Base-by-base conservation (phyloP, 495 filamentous ascomycete species). In the Aspergillus olivimuriae region DNA sequence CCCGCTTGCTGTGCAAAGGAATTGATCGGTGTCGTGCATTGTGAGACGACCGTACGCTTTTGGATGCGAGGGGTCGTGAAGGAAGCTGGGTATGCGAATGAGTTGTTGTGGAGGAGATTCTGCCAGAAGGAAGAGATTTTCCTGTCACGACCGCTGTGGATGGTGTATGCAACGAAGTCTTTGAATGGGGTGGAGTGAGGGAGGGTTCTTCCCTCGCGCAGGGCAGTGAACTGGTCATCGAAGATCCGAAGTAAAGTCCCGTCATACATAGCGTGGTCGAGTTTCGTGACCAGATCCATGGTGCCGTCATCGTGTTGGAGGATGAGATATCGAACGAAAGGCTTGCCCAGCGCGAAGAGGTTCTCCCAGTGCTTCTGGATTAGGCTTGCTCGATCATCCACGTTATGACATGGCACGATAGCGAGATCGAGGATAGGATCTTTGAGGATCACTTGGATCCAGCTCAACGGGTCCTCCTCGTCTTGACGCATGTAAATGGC, bases 231-330 rank as follows among this genome's bases (percentile, higher is more conserved):
- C 14, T 56, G 53, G 6, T 44, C 53, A 36, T 52, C 53, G 39
- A 56, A 56, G 15, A 48, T 45, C 8, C 53, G 53, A 15, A 56
- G 53, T 12, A 56, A 35, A 12, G 53, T 56, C 4, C 53, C 53
- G 34, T 56, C 50, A 28, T 56, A 56, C 10, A 42, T 36, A 31
- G 44, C 53, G 36, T 56, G 53, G 28, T 56, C 41, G 44, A 56
- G 41, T 33, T 56, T 56, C 18, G 44, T 42, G 12, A 39, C 30
- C 16, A 56, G n/a, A n/a, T 56, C 44, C 34, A 24, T 35, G 21
- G 9, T 39, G 14, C 37, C 41, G 37, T 56, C 46, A 2, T 40
- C 15, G 16, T 35, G 39, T 22, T 31, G 34, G 11, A 53, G 37
- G 32, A 56, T 47, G 21, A 26, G 19, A 40, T 52, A 56, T 28